Conservation (phyloP, 768 basidiomycete genomes). For the Tricholoma hemisulphureum region DNA sequence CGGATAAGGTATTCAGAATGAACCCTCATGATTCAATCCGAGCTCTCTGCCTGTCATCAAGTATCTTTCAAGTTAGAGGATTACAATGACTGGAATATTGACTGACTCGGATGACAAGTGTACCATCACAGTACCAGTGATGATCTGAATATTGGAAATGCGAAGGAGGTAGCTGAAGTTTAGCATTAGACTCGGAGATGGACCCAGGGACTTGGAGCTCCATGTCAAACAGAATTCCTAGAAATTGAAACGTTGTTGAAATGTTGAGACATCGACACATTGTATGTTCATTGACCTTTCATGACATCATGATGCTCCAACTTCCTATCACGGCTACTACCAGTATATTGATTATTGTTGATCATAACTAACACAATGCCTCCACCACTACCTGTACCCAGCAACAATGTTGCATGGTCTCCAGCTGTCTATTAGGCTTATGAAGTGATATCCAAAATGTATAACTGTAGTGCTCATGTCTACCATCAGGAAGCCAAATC, state of each 20-base stretch:
- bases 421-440: background rate
- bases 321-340: too few relatives aligned
- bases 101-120: too few relatives aligned
- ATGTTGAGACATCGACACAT: background rate
- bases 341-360: background rate
- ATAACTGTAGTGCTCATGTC: background rate
- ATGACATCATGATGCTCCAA: too few relatives aligned
- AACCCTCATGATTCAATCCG: background rate
- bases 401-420: background rate
- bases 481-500: background rate
- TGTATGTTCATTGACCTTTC: too few relatives aligned
- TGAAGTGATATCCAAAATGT: background rate
- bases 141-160: background rate
- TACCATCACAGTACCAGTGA: background rate
- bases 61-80: background rate
- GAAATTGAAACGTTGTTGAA: too few relatives aligned
- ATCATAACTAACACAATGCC: conserved; percentile 1
- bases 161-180: too few relatives aligned
- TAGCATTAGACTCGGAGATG: too few relatives aligned
- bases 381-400: conserved; percentile 6
- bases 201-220: too few relatives aligned
- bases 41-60: background rate
- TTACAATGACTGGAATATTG: too few relatives aligned
- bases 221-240: too few relatives aligned
- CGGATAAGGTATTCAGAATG: background rate